Percentiles rank a stretch among this genome's conserved stretches.
These are phyloP conservation scores for Beauveria medogensis DNA, from an alignment of 2,329 filamentous ascomycete species.

Conservation along the genomic window DNA sequence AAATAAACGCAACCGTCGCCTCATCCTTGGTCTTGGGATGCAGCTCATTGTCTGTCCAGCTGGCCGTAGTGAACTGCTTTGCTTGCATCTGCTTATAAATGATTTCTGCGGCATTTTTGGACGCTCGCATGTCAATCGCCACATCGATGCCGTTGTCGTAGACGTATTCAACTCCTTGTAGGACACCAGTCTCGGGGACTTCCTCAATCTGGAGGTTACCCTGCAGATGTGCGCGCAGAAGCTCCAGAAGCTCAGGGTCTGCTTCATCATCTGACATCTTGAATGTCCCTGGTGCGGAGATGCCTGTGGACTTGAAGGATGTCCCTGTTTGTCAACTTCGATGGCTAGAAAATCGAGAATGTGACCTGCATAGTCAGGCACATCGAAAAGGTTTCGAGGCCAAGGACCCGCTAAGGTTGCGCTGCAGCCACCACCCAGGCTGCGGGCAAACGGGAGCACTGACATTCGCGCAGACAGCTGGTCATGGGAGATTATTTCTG, in stretches of 20 bases:
- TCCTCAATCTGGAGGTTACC: conserved; percentile 46
- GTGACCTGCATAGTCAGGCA: neutral
- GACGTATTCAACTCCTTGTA: conserved; percentile 75
- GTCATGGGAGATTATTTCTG: neutral
- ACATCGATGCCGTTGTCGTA: conserved; percentile 93
- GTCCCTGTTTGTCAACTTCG: neutral
- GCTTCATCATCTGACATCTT: conserved; percentile 86
- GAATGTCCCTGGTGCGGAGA: neutral
- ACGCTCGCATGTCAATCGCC: conserved; percentile 73
- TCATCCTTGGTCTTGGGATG: conserved; percentile 81
- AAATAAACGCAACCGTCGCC: conserved; percentile 80
- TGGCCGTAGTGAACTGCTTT: conserved; percentile 73
- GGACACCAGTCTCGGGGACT: conserved; percentile 70
- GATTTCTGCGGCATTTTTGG: conserved; percentile 69
- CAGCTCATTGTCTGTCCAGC: conserved; percentile 82
- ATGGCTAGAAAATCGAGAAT: neutral
- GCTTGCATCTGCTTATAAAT: conserved; percentile 79
- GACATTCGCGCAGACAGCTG: neutral
- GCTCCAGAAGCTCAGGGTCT: conserved; percentile 77
- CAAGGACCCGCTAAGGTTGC: neutral
- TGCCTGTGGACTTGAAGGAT: neutral
- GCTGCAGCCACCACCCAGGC: neutral
- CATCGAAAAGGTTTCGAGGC: neutral
- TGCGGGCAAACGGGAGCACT: neutral
- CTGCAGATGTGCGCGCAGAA: conserved; percentile 72